These are phyloP conservation scores for Tulasnella sp. DNA, from an alignment of 768 basidiomycete species.

Conservation along the genomic window DNA sequence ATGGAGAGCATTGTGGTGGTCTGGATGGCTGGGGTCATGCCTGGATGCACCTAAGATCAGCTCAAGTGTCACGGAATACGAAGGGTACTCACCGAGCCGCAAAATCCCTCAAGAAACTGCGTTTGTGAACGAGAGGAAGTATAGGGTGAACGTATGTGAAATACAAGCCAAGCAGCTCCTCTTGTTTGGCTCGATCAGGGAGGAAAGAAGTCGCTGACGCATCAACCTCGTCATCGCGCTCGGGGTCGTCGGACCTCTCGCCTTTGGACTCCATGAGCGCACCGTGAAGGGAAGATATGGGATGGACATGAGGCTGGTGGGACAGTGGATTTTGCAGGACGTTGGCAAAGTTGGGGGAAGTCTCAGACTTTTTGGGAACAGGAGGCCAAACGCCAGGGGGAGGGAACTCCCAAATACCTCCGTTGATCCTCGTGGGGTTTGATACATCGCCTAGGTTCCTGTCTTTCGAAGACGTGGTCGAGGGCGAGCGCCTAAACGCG, in stretches of 20 bases:
- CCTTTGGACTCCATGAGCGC: constrained; percentile 1
- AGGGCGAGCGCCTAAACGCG: neutral
- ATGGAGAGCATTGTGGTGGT: neutral
- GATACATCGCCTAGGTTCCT: neutral
- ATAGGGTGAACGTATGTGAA: constrained; percentile 70
- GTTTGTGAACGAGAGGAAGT: constrained; percentile 66
- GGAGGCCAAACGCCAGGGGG: constrained; percentile 74
- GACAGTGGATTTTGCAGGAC: too few species aligned
- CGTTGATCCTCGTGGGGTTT: constrained; percentile 26
- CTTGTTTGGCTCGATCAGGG: constrained; percentile 48
- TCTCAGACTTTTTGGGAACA: constrained; percentile 25
- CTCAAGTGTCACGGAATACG: neutral
- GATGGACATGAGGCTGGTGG: too few species aligned
- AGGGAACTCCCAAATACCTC: constrained; percentile 53
- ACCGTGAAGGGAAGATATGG: neutral
- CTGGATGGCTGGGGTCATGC: constrained; percentile 4
- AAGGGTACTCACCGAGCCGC: constrained; percentile 5
- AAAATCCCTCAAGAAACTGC: constrained; percentile 50
- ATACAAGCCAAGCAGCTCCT: constrained; percentile 61
- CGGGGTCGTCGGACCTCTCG: constrained; percentile 23
- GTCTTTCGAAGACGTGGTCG: neutral
- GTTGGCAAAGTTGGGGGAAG: neutral
- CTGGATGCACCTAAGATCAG: neutral
- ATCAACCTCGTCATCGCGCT: constrained; percentile 25
- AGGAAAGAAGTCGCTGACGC: constrained; percentile 30